Evolutionary conservation across 352 stramenopile species (phyloP), one percentile per base, ranked within the genome.

Genomic region (Thraustochytrium sp.): DNA sequence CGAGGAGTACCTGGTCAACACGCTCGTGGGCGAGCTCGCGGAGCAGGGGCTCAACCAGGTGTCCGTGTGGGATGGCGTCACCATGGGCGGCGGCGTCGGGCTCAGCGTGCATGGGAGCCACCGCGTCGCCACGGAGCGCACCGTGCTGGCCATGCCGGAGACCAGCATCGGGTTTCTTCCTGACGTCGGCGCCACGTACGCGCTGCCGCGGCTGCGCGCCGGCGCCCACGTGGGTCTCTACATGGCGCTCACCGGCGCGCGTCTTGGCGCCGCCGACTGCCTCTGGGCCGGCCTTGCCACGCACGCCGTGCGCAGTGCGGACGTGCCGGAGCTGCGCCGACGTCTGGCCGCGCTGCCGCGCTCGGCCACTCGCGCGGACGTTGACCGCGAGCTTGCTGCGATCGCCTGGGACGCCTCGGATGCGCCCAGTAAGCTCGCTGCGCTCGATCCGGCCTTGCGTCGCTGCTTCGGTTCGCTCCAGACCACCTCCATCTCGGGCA

Each of bases 141-240:
- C 95, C 53, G 38, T 98, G 1, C 98, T 98, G 86, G 94, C 96
- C n/a, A 99, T 99, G 96, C 97, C 97, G 5, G 97, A 99, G 91
- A 98, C 92, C 13, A 94, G 92, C 8, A 98, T 99, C 85, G 97
- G 97, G 5, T 94, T 99, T 72, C 98, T 99, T 86, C 96, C 96
- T 11, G 97, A 99, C 88, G 95, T 99, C 37, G 97, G 97, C 46
- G 92, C 88, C 4, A 96, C 92, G 51, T 92, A 97, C 87, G 86
- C 98, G 85, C 89, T 99, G 84, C 92, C 96, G 88, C 90, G 89
- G 78, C 92, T 94, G 40, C 76, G 63, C 61, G 84, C 82, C 59
- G 75, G 75, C 8, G 85, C 83, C 9, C 61, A 92, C 68, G 85
- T 98, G 18, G 95, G 95, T 23, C 94, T 93, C 76, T 99, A 97